Conservation (phyloP, 73 alveolate genomes). For the Paramecium tetraurelia region DNA sequence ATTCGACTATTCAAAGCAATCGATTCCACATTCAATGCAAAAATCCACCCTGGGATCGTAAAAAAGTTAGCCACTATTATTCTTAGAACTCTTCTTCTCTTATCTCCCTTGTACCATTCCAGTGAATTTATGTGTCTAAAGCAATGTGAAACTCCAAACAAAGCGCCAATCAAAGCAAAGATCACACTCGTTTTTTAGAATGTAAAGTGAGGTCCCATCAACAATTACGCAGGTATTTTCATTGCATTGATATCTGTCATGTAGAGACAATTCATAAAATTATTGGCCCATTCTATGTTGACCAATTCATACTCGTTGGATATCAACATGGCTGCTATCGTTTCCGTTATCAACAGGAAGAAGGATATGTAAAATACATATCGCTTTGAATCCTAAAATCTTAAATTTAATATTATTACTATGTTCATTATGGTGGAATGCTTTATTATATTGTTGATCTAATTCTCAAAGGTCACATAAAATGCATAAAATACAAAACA, state of each 20-base stretch:
- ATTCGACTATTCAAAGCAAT: background rate
- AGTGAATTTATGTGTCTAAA: conserved; percentile 24
- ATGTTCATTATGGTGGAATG: background rate
- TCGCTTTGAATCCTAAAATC: background rate
- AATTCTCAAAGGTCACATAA: background rate
- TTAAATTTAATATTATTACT: background rate
- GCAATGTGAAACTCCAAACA: conserved; percentile 28
- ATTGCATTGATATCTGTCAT: background rate
- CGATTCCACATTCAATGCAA: background rate
- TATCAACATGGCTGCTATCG: background rate
- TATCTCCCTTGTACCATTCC: background rate
- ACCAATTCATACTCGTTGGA: background rate
- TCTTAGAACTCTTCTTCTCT: background rate
- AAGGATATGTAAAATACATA: background rate
- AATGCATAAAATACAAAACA: conserved; percentile 1
- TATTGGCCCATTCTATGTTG: background rate
- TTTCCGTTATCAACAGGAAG: background rate
- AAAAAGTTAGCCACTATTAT: background rate
- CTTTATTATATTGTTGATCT: background rate
- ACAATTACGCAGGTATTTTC: background rate
- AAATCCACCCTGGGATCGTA: conserved; percentile 1
- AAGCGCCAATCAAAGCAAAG: conserved; percentile 17
- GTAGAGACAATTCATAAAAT: background rate
- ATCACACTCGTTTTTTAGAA: background rate
- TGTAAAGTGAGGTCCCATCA: conserved; percentile 40